Base-by-base conservation (phyloP, 495 filamentous ascomycete species). In the Venustampulla echinocandica region DNA sequence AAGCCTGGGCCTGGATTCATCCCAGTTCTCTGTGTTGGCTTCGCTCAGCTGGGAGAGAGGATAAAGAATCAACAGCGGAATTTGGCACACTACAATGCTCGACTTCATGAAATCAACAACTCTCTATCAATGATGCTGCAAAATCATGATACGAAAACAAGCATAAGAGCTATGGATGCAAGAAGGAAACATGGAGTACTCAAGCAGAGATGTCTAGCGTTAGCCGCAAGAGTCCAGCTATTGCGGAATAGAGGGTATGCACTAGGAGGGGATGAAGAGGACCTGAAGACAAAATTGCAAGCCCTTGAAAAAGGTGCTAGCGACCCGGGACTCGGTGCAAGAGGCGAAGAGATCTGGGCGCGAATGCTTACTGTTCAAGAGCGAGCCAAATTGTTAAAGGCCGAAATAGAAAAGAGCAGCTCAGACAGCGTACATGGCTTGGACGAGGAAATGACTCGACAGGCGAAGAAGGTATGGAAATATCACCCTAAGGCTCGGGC, bases 311-410 rank as follows among this genome's bases (percentile, higher is more conserved):
- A 76, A 53, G 66, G 64, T 14, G 76, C 90, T 13, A 82, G 83
- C 44, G 93, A 99, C 65, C 90, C 93, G 1, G 81, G 80, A 14
- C 69, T 95, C 36, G 81, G 73, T 41, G 90, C 88, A 3, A 69
- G 89, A 45, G 80, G 80, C 42, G 92, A 99, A 64, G 92, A 99
- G 69, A 84, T 99, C 40, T 99, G 92, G 92, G 93, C 92, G 27
- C 72, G 93, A 24, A 83, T 99, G 75, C 77, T 94, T 44, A 81
- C 81, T 20, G 77, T 96, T 27, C 71, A 86, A 53, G 87, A 90
- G 50, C 77, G 87, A 52, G 84, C 85, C 25, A 79, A 81, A 58
- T 75, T 77, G 36, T 66, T 99, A 52, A 82, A 87, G 64, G 73
- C 73, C 41, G 90, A 95, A 67, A 73, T 92, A 53, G 79, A 84